Conservation (phyloP, 108 stramenopile genomes). For the Skeletonema menzelii region DNA sequence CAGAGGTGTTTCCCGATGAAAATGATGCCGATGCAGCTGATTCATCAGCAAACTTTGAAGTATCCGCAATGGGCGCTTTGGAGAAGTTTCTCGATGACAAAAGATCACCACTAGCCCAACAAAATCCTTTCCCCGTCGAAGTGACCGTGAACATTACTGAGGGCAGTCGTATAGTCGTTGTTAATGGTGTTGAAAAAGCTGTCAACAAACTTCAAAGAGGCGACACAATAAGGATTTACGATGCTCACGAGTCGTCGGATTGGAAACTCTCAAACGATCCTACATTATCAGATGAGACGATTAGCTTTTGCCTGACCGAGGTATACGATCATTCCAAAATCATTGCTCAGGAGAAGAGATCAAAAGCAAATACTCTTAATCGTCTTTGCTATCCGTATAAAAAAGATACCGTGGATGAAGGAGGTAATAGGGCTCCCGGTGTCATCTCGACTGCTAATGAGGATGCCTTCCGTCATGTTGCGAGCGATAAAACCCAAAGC, state of each 20-base stretch:
- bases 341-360: constrained; percentile 17
- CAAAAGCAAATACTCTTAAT: constrained; percentile 18
- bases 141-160: constrained; percentile 22
- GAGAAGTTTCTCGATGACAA: not conserved
- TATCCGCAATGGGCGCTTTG: not conserved
- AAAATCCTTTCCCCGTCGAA: constrained; percentile 27
- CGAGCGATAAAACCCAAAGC: constrained; percentile 21
- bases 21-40: not conserved
- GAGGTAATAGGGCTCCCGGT: not conserved
- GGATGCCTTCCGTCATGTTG: constrained; percentile 24
- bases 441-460: not conserved
- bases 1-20: constrained; percentile 6
- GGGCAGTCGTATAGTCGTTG: constrained; percentile 20
- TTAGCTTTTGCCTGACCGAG: constrained; percentile 9
- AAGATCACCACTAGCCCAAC: not conserved
- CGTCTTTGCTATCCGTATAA: constrained; percentile 34
- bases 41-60: not conserved
- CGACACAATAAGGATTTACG: constrained; percentile 25
- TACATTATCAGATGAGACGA: constrained; percentile 2
- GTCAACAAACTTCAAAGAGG: constrained; percentile 5
- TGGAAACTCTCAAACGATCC: constrained; percentile 16
- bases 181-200: constrained; percentile 23
- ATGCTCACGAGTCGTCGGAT: constrained; percentile 35
- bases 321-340: constrained; percentile 37
- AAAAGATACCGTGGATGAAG: not conserved